A percentile compares a stretch with the other conserved stretches of the same genome.
Conservation (phyloP, 441 rosid genomes). For the Corymbia calophylla region DNA sequence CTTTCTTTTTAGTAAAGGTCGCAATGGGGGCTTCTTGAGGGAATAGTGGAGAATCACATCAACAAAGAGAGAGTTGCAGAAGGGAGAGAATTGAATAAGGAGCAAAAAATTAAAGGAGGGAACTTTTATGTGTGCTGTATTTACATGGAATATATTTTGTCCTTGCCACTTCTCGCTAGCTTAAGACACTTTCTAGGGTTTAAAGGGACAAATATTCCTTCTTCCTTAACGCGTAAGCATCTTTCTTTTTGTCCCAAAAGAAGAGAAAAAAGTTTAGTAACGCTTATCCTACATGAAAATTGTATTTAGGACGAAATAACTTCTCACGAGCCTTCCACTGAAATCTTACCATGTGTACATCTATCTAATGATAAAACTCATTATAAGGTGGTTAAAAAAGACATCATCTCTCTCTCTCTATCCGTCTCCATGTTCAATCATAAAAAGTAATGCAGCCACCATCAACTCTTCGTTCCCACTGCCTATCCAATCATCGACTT, state of each 20-base stretch:
- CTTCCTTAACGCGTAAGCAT: slow-evolving; percentile 58
- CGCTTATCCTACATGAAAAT: slow-evolving; percentile 1
- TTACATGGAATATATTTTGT: slow-evolving; percentile 6
- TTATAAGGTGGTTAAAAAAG: neutral
- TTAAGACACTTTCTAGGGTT: slow-evolving; percentile 45
- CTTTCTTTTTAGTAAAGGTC: slow-evolving; percentile 44
- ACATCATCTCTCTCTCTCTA: neutral
- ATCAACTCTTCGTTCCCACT: neutral
- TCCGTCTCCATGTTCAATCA: neutral
- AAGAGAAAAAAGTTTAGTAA: slow-evolving; percentile 12
- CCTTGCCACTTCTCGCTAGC: slow-evolving; percentile 7
- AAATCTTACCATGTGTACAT: neutral
- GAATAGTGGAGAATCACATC: slow-evolving; percentile 52
- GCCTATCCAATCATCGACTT: neutral
- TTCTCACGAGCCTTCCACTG: neutral
- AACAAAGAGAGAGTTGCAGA: slow-evolving; percentile 12
- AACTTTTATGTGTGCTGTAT: slow-evolving; percentile 22
- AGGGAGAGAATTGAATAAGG: slow-evolving; percentile 16
- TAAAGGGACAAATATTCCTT: slow-evolving; percentile 10
- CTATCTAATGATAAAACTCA: neutral
- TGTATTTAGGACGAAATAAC: neutral
- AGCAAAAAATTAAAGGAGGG: slow-evolving; percentile 29
- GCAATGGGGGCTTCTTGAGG: slow-evolving; percentile 21
- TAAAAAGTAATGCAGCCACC: neutral
- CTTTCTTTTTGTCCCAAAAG: slow-evolving; percentile 14